Evolutionary conservation across 2,329 filamentous ascomycete genomes (phyloP).

Genomic region (Phaeomoniella chlamydospora): DNA sequence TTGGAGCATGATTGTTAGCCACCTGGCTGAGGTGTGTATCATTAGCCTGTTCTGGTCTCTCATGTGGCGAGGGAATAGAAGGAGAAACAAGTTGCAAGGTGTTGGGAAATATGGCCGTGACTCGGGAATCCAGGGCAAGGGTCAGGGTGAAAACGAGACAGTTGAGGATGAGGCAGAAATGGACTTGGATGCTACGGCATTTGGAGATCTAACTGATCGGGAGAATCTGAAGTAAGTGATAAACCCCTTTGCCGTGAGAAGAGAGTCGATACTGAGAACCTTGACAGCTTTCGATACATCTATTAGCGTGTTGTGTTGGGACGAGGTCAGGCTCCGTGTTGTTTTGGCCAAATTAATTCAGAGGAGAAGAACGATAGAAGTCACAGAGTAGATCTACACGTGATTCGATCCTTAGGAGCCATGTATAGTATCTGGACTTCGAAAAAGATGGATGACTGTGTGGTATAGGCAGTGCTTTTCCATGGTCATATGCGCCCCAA

Average conservation of each 20-base stretch:
- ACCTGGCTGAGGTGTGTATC: slow-evolving; percentile 35
- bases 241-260: background rate
- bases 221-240: slow-evolving; percentile 32
- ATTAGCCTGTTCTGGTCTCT: slow-evolving; percentile 31
- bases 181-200: slow-evolving; percentile 30
- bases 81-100: slow-evolving; percentile 33
- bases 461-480: too few relatives aligned
- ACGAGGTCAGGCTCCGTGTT: too few relatives aligned
- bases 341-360: too few relatives aligned
- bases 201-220: slow-evolving; percentile 38
- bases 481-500: too few relatives aligned
- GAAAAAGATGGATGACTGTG: too few relatives aligned
- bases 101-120: too few relatives aligned
- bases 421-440: too few relatives aligned
- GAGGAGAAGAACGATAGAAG: too few relatives aligned
- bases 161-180: slow-evolving; percentile 6
- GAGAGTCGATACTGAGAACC: background rate
- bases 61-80: slow-evolving; percentile 33
- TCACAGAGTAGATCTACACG: too few relatives aligned
- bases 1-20: slow-evolving; percentile 42
- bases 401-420: too few relatives aligned
- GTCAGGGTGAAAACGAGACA: too few relatives aligned
- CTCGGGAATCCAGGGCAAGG: slow-evolving; percentile 30
- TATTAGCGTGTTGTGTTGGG: too few relatives aligned
- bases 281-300: slow-evolving; percentile 16